phyloP scores from a whole-genome alignment of 257 asterid species.

The Thymus mandschuricus region DNA sequence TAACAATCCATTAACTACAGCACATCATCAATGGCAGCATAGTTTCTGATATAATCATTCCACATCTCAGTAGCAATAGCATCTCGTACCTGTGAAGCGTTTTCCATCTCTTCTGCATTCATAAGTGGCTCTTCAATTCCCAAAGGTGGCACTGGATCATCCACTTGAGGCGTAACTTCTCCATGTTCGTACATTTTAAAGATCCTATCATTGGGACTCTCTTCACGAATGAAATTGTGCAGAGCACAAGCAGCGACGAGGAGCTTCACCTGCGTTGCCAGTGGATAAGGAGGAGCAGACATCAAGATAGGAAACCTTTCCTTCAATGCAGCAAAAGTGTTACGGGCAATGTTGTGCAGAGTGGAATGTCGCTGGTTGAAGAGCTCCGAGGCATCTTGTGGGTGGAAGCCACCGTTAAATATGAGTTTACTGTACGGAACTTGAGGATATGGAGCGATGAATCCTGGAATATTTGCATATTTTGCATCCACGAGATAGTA shows the following conservation, averaged over 20 bases:
- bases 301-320: slow-evolving; percentile 49
- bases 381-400: slow-evolving; percentile 46
- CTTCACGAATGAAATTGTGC: slow-evolving; percentile 44
- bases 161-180: slow-evolving; percentile 23
- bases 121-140: slow-evolving; percentile 30
- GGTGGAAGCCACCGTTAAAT: slow-evolving; percentile 32
- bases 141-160: slow-evolving; percentile 42
- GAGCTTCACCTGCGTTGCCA: slow-evolving; percentile 52
- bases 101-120: slow-evolving; percentile 32
- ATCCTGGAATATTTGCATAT: slow-evolving; percentile 44
- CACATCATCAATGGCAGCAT: slow-evolving; percentile 31
- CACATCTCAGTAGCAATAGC: slow-evolving; percentile 43
- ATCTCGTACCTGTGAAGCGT: slow-evolving; percentile 33
- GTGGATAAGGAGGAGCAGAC: slow-evolving; percentile 48
- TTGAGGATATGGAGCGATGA: slow-evolving; percentile 44
- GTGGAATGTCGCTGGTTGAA: slow-evolving; percentile 46
- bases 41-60: slow-evolving; percentile 38
- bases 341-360: slow-evolving; percentile 34
- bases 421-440: slow-evolving; percentile 31
- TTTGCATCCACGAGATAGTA: slow-evolving; percentile 46
- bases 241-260: slow-evolving; percentile 52
- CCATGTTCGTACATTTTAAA: slow-evolving; percentile 37
- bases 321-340: slow-evolving; percentile 44
- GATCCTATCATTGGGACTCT: slow-evolving; percentile 46
- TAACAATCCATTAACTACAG: slow-evolving; percentile 22